Percentiles rank a stretch among this genome's conserved stretches.
phyloP scores from a whole-genome alignment of 139 green algal genomes.

The Nannochloris sp. region DNA sequence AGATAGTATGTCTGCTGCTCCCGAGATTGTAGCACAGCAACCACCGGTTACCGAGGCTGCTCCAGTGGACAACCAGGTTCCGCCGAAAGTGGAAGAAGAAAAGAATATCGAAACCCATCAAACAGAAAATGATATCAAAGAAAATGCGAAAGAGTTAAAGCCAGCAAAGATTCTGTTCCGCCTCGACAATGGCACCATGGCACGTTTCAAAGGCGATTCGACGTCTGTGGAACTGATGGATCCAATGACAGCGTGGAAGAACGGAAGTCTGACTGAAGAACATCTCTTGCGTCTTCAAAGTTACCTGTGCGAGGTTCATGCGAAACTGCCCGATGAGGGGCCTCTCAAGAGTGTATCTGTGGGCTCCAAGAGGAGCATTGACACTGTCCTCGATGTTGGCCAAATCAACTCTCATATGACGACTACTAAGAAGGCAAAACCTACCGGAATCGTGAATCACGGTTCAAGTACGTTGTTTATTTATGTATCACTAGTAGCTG shows the following conservation, averaged over 20 bases:
- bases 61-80: too few species aligned
- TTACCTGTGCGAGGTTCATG: constrained; percentile 33
- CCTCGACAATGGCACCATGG: constrained; percentile 38
- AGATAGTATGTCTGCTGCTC: too few species aligned
- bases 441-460: not conserved
- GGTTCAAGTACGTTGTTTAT: not conserved
- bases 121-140: constrained; percentile 4
- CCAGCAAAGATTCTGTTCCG: constrained; percentile 23
- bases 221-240: constrained; percentile 15
- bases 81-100: too few species aligned
- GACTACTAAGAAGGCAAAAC: not conserved
- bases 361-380: constrained; percentile 24
- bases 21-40: too few species aligned
- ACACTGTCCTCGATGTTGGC: constrained; percentile 26
- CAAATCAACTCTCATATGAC: not conserved
- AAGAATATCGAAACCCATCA: not conserved
- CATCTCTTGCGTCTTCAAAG: constrained; percentile 25
- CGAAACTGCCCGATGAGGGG: constrained; percentile 27
- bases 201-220: constrained; percentile 7
- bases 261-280: constrained; percentile 20
- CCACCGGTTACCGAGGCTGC: too few species aligned
- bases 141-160: constrained; percentile 5
- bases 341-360: constrained; percentile 34
- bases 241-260: constrained; percentile 19
- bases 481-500: not conserved